phyloP scores from a whole-genome alignment of 805 yeast genomes.

The Yarrowia alimentaria region DNA sequence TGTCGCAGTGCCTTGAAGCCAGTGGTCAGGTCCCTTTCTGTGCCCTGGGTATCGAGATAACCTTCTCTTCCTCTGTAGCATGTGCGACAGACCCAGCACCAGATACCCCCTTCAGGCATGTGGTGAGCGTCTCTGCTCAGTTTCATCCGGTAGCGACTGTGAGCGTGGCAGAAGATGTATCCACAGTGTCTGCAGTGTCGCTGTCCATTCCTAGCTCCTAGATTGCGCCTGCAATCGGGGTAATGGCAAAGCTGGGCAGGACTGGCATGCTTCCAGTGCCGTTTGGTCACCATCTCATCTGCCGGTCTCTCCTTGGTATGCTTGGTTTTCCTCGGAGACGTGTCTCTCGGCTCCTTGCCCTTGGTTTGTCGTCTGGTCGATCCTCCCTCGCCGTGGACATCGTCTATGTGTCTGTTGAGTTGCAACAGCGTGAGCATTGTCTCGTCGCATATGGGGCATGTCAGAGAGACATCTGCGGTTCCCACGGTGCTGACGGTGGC shows the following conservation, averaged over 20 bases:
- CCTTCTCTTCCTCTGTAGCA: constrained; percentile 63
- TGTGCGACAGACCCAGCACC: constrained; percentile 65
- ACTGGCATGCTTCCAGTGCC: constrained; percentile 59
- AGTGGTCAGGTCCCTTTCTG: constrained; percentile 46
- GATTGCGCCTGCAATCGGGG: constrained; percentile 44
- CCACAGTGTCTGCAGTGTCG: constrained; percentile 82
- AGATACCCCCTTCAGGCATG: constrained; percentile 52
- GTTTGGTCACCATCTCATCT: constrained; percentile 45
- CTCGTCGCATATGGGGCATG: constrained; percentile 72
- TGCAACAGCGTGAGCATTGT: constrained; percentile 51
- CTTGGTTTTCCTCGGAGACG: constrained; percentile 43
- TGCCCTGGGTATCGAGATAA: constrained; percentile 47
- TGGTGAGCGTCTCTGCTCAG: constrained; percentile 50
- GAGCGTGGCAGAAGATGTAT: constrained; percentile 60
- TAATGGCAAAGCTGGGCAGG: constrained; percentile 47
- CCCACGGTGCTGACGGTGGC: too few species aligned
- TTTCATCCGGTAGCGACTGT: constrained; percentile 55
- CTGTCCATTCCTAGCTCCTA: constrained; percentile 54
- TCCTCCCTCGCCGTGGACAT: constrained; percentile 53
- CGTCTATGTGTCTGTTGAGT: constrained; percentile 71
- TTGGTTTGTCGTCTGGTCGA: too few species aligned
- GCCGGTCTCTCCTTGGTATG: constrained; percentile 28
- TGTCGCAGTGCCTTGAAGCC: constrained; percentile 47
- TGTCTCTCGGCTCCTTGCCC: constrained; percentile 39
- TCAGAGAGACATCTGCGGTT: too few species aligned